Percentiles rank a stretch among this genome's conserved stretches.
These are phyloP conservation scores for Helicostylum pulchrum DNA, from an alignment of 192 early-diverging fungal species.

Conservation along the genomic window DNA sequence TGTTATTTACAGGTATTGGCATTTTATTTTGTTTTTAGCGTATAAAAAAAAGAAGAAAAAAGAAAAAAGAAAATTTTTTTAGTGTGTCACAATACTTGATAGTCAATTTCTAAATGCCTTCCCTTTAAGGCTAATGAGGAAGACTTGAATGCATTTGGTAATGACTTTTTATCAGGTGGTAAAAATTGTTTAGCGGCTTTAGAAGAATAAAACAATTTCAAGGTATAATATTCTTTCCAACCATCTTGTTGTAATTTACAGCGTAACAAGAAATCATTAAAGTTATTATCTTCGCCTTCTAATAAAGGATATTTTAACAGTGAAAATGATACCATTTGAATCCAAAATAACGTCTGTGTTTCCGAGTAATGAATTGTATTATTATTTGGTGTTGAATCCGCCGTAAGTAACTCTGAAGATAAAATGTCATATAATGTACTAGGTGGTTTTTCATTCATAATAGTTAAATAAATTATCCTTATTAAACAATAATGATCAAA, in stretches of 20 bases:
- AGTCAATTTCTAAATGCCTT: constrained; percentile 32
- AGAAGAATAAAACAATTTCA: constrained; percentile 23
- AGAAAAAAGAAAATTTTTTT: constrained; percentile 14
- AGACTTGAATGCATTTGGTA: constrained; percentile 39
- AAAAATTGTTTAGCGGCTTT: constrained; percentile 22
- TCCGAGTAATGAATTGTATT: constrained; percentile 29
- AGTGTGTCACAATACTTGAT: constrained; percentile 23
- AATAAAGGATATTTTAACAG: constrained; percentile 27
- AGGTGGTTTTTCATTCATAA: constrained; percentile 12
- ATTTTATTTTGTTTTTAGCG: background rate
- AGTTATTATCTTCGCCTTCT: constrained; percentile 26
- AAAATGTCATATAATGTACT: background rate
- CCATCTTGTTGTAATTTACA: constrained; percentile 25
- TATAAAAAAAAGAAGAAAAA: background rate
- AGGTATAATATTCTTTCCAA: constrained; percentile 31
- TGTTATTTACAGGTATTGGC: constrained; percentile 7
- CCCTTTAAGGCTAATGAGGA: constrained; percentile 32
- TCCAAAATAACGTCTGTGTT: constrained; percentile 38
- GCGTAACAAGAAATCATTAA: constrained; percentile 25
- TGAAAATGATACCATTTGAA: constrained; percentile 34
- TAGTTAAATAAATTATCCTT: constrained; percentile 23
- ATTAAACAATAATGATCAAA: constrained; percentile 29
- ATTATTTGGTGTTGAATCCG: background rate
- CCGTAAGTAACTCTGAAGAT: background rate
- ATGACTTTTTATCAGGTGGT: constrained; percentile 31